These are phyloP conservation scores for Pythium guiyangense DNA, from an alignment of 352 stramenopile genomes.

Conservation along the genomic window DNA sequence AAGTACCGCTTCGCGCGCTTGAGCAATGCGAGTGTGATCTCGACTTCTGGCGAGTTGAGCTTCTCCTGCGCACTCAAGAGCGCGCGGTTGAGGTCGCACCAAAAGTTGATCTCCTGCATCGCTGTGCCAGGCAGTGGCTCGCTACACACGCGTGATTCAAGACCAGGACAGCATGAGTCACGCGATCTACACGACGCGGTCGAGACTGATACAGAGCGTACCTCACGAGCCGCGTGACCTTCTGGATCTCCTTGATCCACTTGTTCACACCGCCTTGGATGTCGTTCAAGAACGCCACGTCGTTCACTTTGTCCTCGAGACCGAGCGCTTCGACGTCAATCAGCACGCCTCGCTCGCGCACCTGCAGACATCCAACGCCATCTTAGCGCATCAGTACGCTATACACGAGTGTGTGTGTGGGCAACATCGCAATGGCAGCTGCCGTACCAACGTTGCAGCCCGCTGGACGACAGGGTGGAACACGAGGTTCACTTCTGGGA, in stretches of 20 bases:
- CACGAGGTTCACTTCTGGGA: conserved; percentile 89
- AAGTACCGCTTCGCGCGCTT: conserved; percentile 91
- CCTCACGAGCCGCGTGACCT: conserved; percentile 87
- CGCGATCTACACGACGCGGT: not conserved
- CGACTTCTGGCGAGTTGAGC: conserved; percentile 84
- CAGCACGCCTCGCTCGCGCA: conserved; percentile 65
- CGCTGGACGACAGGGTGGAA: conserved; percentile 87
- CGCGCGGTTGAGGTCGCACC: conserved; percentile 88
- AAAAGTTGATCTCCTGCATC: conserved; percentile 95
- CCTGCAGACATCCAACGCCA: conserved; percentile 13
- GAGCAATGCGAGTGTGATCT: conserved; percentile 88
- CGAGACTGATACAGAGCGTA: conserved; percentile 8
- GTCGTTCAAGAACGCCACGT: conserved; percentile 82
- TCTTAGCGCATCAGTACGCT: not conserved
- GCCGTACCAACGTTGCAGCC: conserved; percentile 49
- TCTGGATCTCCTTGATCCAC: conserved; percentile 95
- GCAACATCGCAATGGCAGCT: not conserved
- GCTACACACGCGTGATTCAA: conserved; percentile 13
- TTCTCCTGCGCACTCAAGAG: conserved; percentile 84
- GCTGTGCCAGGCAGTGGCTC: conserved; percentile 84
- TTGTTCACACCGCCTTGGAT: conserved; percentile 90
- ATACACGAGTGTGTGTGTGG: not conserved
- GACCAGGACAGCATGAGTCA: not conserved
- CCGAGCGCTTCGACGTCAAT: conserved; percentile 82
- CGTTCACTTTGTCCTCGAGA: conserved; percentile 78